Percentiles rank a stretch among this genome's conserved stretches.
Conservation (phyloP, 345 rosid species). For the Camelina neglecta region DNA sequence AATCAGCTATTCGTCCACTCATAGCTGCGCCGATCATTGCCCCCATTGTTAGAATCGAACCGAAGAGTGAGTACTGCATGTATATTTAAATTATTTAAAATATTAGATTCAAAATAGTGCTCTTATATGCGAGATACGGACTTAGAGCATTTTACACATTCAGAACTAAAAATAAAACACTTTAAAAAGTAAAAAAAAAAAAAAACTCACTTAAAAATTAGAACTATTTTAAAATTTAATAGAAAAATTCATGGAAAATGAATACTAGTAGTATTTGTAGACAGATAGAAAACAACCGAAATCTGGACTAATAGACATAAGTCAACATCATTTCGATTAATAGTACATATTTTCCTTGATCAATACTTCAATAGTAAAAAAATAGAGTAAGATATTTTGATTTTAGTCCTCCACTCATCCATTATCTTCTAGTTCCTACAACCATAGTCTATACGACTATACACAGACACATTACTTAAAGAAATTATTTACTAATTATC, state of each 20-base stretch:
- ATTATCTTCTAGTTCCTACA: background rate
- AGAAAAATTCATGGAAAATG: background rate
- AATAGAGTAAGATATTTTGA: background rate
- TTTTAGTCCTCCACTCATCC: background rate
- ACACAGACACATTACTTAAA: background rate
- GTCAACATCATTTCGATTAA: background rate
- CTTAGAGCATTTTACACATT: background rate
- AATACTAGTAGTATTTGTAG: background rate
- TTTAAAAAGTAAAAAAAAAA: too few species aligned
- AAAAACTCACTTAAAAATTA: background rate
- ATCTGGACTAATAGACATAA: background rate
- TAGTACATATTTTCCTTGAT: background rate
- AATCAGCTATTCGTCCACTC: constrained; percentile 75
- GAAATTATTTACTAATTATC: background rate
- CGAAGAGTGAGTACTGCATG: constrained; percentile 76
- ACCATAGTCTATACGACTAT: too few species aligned
- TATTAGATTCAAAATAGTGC: too few species aligned
- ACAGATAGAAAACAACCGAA: background rate
- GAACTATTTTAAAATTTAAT: background rate
- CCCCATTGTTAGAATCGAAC: constrained; percentile 76
- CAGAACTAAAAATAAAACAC: too few species aligned
- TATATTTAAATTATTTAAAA: background rate
- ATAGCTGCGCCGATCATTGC: constrained; percentile 82
- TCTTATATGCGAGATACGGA: background rate
- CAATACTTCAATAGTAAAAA: too few species aligned